Evolutionary conservation across 495 filamentous ascomycete genomes (phyloP), one percentile per base, ranked within the genome.

Genomic region (Aspergillus coremiiformis): DNA sequence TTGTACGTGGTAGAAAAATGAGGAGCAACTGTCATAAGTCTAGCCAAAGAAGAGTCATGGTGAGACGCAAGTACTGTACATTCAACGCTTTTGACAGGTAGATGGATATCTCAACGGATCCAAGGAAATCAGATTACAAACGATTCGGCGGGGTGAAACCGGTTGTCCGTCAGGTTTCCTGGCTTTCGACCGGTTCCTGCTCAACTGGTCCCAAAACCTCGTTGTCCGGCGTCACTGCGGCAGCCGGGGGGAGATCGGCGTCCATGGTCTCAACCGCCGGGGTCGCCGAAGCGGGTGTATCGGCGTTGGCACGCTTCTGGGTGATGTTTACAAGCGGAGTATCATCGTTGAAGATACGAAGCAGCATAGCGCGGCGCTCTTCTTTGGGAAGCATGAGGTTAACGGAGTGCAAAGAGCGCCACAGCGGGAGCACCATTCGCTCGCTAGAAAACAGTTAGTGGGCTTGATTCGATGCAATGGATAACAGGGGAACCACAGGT

Each of bases 341-440:
- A 20, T 79, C 78, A 53, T 96, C 91, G 59, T 96, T 90, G 72
- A 84, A 98, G 30, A 98, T 76, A 29, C 93, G 81, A 49, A 96
- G 76, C 58, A 96, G 74, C 87, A 96, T 92, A 7, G 92, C 93
- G 29, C 81, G 85, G 26, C 93, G 82, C 43, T 98, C 93, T 62
- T 98, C 93, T 72, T 97, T 98, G 45, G 90, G 90, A 57, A 96
- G 72, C 93, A 98, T 98, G 35, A 98, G 79, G 66, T 97, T 98
- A 46, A 96, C 70, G 2, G 82, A 87, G 53, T 88, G 81, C 56
- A 93, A 71, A 49, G 87, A 90, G 64, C 90, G 84, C 93, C 93
- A 98, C 20, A 98, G 71, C 7, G 93, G 92, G 39, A 98, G 74
- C 2, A 90, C 84, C 79, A 95, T 89, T 12, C 78, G 75, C 65